Evolutionary conservation across 768 basidiomycete species (phyloP).

Genomic region (Amanita fuliginea): DNA sequence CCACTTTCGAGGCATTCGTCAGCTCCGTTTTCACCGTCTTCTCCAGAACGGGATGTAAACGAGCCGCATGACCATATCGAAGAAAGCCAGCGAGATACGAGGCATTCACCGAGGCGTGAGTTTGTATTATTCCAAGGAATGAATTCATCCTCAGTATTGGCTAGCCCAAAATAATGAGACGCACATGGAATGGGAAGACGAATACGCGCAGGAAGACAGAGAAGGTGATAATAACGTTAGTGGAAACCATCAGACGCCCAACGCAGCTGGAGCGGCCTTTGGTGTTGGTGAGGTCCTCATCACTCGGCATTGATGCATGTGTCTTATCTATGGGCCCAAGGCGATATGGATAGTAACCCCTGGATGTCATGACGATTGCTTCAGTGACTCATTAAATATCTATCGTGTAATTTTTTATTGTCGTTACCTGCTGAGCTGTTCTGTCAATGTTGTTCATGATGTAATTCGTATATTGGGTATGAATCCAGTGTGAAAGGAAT

Average conservation of each 20-base stretch:
- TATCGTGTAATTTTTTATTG: background rate
- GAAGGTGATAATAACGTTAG: constrained; percentile 12
- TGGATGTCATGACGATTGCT: background rate
- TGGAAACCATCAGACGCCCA: background rate
- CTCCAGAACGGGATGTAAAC: background rate
- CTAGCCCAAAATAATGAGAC: background rate
- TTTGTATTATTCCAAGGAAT: background rate
- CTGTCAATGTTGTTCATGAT: background rate
- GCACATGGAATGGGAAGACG: constrained; percentile 14
- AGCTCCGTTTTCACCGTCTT: background rate
- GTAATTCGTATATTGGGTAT: constrained; percentile 7
- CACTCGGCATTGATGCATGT: background rate
- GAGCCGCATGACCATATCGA: background rate
- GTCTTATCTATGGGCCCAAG: background rate
- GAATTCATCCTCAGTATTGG: background rate
- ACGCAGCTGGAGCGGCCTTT: background rate
- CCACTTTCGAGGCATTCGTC: background rate
- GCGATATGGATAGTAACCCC: background rate
- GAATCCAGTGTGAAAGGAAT: constrained; percentile 4
- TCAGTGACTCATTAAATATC: background rate
- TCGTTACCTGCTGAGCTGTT: background rate
- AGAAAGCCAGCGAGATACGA: background rate
- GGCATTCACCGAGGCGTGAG: background rate
- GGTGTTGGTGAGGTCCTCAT: background rate
- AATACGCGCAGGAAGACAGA: constrained; percentile 14